Evolutionary conservation across 495 filamentous ascomycete species (phyloP).

Genomic region (Cercophora newfieldiana): DNA sequence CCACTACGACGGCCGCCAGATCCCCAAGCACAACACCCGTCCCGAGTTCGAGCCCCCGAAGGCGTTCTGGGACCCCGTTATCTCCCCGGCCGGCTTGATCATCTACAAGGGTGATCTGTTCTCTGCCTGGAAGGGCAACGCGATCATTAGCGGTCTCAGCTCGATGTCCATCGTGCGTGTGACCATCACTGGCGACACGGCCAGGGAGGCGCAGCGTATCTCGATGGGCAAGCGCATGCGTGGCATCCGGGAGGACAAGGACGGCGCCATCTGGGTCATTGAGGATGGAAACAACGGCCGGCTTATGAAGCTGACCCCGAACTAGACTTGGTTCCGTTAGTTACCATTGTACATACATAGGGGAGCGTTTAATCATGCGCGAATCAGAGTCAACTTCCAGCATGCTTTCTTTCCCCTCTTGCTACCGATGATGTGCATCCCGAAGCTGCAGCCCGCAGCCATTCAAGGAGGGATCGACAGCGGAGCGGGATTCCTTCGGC

Average conservation of each 20-base stretch:
- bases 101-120: slow-evolving; percentile 41
- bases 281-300: slow-evolving; percentile 34
- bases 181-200: slow-evolving; percentile 36
- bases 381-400: no score
- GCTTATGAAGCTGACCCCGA: slow-evolving; percentile 39
- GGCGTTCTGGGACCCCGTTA: slow-evolving; percentile 41
- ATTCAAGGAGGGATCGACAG: no score
- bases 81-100: slow-evolving; percentile 38
- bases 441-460: no score
- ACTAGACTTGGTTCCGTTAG: not conserved
- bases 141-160: slow-evolving; percentile 35
- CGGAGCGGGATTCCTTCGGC: no score
- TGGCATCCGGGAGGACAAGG: slow-evolving; percentile 36
- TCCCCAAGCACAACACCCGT: slow-evolving; percentile 36
- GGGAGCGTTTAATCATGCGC: not conserved
- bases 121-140: slow-evolving; percentile 38
- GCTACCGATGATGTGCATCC: no score
- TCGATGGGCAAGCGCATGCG: slow-evolving; percentile 39
- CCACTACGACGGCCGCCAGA: slow-evolving; percentile 38
- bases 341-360: not conserved
- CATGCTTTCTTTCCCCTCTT: no score
- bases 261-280: slow-evolving; percentile 39
- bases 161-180: slow-evolving; percentile 34
- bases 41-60: slow-evolving; percentile 36
- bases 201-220: slow-evolving; percentile 39